Evolutionary conservation across 495 filamentous ascomycete species (phyloP).

Genomic region (Schizothecium vesticola): DNA sequence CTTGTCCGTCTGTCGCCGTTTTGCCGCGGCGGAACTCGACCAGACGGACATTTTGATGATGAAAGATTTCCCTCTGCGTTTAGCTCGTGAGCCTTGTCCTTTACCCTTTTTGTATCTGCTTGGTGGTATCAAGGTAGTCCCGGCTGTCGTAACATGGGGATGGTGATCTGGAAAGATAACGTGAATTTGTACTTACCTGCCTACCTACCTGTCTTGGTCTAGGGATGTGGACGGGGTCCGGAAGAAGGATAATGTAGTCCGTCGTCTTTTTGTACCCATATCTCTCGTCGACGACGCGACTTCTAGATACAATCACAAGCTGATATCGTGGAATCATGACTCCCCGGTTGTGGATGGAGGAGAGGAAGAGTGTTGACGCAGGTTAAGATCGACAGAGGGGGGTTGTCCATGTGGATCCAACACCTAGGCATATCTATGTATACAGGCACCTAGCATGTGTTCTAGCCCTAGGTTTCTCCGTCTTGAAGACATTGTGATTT

Average conservation of each 20-base stretch:
- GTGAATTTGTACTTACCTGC: background rate
- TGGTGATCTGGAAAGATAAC: background rate
- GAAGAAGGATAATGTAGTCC: background rate
- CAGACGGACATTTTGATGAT: constrained; percentile 1
- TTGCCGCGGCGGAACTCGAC: constrained; percentile 2
- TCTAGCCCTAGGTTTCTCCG: background rate
- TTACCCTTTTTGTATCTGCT: background rate
- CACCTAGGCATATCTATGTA: background rate
- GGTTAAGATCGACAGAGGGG: background rate
- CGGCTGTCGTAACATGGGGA: background rate
- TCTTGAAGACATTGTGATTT: background rate
- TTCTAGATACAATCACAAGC: background rate
- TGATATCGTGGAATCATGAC: background rate
- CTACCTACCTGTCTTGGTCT: background rate
- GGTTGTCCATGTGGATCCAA: background rate
- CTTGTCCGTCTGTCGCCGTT: background rate
- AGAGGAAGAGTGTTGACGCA: background rate
- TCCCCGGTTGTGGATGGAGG: background rate
- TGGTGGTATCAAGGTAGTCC: background rate
- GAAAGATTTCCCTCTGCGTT: constrained; percentile 1
- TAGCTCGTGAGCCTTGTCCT: background rate
- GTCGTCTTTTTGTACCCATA: background rate
- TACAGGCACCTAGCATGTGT: background rate
- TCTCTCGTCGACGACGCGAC: background rate
- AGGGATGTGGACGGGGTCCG: background rate